Evolutionary conservation across 202 grass and related monocot species (phyloP).

Genomic region (Panicum hallii): DNA sequence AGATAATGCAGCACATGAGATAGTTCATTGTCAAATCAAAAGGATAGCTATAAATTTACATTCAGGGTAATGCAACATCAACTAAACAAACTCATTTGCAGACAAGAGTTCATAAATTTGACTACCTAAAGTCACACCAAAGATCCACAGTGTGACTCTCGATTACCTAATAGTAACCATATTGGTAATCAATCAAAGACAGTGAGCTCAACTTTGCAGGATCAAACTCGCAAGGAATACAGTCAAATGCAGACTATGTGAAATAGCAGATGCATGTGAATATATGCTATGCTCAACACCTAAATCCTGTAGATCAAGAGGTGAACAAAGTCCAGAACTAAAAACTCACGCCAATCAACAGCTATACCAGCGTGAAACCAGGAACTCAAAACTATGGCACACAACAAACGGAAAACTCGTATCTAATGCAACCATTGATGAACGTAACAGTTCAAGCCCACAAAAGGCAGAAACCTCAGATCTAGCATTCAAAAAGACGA

Average conservation of each 20-base stretch:
- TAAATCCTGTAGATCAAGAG: neutral
- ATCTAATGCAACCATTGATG: slow-evolving; percentile 2
- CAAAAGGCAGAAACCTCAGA: neutral
- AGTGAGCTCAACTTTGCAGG: neutral
- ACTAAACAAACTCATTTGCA: neutral
- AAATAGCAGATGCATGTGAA: slow-evolving; percentile 12
- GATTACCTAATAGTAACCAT: neutral
- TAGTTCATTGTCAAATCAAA: neutral
- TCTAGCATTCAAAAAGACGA: neutral
- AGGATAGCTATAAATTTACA: neutral
- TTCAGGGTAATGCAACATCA: slow-evolving; percentile 1
- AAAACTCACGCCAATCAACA: neutral
- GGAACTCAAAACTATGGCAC: neutral
- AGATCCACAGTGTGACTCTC: neutral
- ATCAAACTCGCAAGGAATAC: neutral
- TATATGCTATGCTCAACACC: neutral
- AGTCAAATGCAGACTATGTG: neutral
- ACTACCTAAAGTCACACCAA: neutral
- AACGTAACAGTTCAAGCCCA: neutral
- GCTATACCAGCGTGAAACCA: neutral
- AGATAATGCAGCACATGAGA: neutral
- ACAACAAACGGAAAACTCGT: neutral
- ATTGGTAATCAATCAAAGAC: neutral
- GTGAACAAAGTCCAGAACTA: neutral
- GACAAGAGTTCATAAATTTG: neutral